A percentile compares a stretch with the other conserved stretches of the same genome.
Evolutionary conservation across 495 filamentous ascomycete species (phyloP).

Genomic region (Bombardia bombarda): DNA sequence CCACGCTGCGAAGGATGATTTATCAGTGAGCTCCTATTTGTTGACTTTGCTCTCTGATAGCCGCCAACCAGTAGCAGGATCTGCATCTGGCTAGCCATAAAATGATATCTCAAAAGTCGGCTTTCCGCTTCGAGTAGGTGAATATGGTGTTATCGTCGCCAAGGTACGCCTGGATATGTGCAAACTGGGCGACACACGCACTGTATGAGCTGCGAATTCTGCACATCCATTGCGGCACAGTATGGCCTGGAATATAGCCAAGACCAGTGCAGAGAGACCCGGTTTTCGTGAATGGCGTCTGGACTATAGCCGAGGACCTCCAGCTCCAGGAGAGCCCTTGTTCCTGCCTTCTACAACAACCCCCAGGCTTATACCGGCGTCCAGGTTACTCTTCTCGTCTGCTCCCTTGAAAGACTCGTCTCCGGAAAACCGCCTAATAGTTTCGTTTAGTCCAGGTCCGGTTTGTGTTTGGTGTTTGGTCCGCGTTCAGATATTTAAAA

Average conservation of each 20-base stretch:
- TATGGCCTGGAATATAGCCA: too few relatives aligned
- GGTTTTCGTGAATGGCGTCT: not conserved
- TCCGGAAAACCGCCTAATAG: slow-evolving; percentile 69
- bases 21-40: not conserved
- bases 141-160: too few relatives aligned
- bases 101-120: too few relatives aligned
- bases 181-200: not conserved
- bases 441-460: too few relatives aligned
- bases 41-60: not conserved
- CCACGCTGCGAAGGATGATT: not conserved
- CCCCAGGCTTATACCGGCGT: slow-evolving; percentile 26
- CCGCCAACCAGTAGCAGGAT: not conserved
- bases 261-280: too few relatives aligned
- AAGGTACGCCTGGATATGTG: too few relatives aligned
- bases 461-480: not conserved
- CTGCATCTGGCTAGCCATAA: too few relatives aligned
- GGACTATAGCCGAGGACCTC: slow-evolving; percentile 4
- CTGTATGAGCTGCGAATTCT: not conserved
- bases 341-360: slow-evolving; percentile 22
- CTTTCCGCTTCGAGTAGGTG: too few relatives aligned
- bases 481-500: slow-evolving; percentile 1
- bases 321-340: not conserved
- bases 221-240: too few relatives aligned
- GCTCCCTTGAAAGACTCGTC: slow-evolving; percentile 54
- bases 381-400: slow-evolving; percentile 8